A percentile compares a stretch with the other conserved stretches of the same genome.
Evolutionary conservation across 139 green algal genomes (phyloP).

Genomic region (Nannochloris sp.): DNA sequence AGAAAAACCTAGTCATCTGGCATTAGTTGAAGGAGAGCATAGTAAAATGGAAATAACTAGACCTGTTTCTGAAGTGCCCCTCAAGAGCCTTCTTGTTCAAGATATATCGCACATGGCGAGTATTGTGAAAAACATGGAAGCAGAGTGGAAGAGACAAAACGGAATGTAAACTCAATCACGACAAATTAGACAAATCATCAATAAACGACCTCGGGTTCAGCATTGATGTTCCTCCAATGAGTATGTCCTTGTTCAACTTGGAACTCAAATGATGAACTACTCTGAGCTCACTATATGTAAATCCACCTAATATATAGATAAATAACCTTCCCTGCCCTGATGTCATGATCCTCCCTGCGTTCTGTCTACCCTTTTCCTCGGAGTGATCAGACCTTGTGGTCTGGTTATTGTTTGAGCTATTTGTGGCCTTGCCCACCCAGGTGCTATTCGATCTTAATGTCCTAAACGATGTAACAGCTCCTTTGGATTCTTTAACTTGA

Average conservation of each 20-base stretch:
- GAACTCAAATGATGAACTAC: conserved; percentile 62
- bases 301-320: conserved; percentile 80
- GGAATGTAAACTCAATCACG: background rate
- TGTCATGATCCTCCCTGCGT: background rate
- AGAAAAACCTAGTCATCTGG: conserved; percentile 63
- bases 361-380: background rate
- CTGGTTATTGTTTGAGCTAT: background rate
- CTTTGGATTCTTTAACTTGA: background rate
- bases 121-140: conserved; percentile 43
- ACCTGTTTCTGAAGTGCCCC: conserved; percentile 10
- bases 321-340: conserved; percentile 49
- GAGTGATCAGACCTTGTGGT: background rate
- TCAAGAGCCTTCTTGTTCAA: conserved; percentile 23
- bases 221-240: conserved; percentile 69
- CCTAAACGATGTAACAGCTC: conserved; percentile 17
- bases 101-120: conserved; percentile 42
- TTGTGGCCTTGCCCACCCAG: conserved; percentile 30
- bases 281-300: conserved; percentile 75
- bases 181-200: conserved; percentile 38
- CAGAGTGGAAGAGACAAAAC: conserved; percentile 29
- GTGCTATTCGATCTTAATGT: conserved; percentile 24
- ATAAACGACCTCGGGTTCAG: conserved; percentile 62
- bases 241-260: conserved; percentile 55
- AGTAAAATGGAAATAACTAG: conserved; percentile 9
- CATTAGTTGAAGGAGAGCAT: conserved; percentile 46